A percentile compares a stretch with the other conserved stretches of the same genome.
These are phyloP conservation scores for Trichoderma oligosporum DNA, from an alignment of 2,329 filamentous ascomycete species.

Conservation along the genomic window DNA sequence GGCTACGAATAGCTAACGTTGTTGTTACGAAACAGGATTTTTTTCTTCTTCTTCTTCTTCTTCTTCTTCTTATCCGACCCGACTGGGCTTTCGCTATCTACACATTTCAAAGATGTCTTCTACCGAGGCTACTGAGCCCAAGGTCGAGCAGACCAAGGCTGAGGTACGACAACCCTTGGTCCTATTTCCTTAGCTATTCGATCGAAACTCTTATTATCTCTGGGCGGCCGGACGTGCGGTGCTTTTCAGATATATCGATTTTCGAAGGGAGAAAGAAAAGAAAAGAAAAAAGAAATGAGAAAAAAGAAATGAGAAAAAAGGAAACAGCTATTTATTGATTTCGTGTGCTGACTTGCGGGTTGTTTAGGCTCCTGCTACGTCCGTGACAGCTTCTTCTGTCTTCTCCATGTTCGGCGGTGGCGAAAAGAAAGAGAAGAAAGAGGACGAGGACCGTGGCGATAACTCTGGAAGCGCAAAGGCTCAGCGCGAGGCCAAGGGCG, in stretches of 20 bases:
- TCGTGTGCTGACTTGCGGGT: conserved; percentile 1
- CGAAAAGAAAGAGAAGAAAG: conserved; percentile 95
- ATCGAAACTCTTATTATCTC: not conserved
- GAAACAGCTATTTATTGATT: not conserved
- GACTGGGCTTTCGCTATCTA: conserved; percentile 18
- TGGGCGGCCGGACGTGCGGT: not conserved
- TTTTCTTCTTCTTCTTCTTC: not conserved
- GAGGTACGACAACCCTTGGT: conserved; percentile 12
- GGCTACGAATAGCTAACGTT: conserved; percentile 5
- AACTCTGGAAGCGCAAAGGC: conserved; percentile 86
- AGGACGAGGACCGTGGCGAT: conserved; percentile 75
- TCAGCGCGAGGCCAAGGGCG: conserved; percentile 56
- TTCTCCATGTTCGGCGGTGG: conserved; percentile 99
- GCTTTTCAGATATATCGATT: not conserved
- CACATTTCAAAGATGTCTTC: conserved; percentile 43
- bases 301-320: no score
- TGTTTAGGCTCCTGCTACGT: conserved; percentile 23
- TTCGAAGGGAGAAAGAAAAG: not conserved
- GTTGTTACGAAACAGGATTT: not conserved
- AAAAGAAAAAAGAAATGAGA: no score
- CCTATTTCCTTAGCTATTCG: not conserved
- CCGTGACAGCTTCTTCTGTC: conserved; percentile 61
- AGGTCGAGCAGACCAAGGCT: conserved; percentile 46
- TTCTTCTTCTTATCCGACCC: conserved; percentile 20
- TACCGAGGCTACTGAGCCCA: conserved; percentile 50